These are phyloP conservation scores for Herpetospermum pedunculosum DNA, from an alignment of 306 rosid species.

Conservation along the genomic window DNA sequence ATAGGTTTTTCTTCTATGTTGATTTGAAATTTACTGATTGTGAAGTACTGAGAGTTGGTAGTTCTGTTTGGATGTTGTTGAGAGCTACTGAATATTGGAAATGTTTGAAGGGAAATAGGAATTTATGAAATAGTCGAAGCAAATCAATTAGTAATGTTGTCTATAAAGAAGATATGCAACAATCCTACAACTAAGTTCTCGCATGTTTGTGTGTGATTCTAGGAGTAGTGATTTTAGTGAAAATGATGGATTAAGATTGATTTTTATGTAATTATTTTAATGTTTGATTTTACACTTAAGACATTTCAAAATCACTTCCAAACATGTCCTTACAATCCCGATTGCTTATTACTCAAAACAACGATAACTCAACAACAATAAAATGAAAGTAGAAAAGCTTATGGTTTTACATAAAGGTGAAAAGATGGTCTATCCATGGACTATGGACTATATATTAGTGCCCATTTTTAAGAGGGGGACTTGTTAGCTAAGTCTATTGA, in stretches of 20 bases:
- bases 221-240: too few species aligned
- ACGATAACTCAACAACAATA: background rate
- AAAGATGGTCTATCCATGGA: background rate
- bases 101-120: background rate
- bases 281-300: too few species aligned
- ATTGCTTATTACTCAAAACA: background rate
- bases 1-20: constrained; percentile 26
- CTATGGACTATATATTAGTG: background rate
- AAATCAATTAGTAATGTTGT: background rate
- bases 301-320: too few species aligned
- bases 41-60: too few species aligned
- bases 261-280: too few species aligned
- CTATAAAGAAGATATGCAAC: too few species aligned
- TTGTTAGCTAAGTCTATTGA: background rate
- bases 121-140: background rate
- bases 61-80: background rate
- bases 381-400: background rate
- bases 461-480: background rate
- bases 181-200: too few species aligned
- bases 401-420: background rate
- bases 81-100: background rate
- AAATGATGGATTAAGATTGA: too few species aligned
- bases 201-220: too few species aligned
- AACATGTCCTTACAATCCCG: too few species aligned
- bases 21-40: background rate